A percentile compares a stretch with the other conserved stretches of the same genome.
Evolutionary conservation across 2,329 filamentous ascomycete species (phyloP).

Genomic region (Conoideocrella luteorostrata): DNA sequence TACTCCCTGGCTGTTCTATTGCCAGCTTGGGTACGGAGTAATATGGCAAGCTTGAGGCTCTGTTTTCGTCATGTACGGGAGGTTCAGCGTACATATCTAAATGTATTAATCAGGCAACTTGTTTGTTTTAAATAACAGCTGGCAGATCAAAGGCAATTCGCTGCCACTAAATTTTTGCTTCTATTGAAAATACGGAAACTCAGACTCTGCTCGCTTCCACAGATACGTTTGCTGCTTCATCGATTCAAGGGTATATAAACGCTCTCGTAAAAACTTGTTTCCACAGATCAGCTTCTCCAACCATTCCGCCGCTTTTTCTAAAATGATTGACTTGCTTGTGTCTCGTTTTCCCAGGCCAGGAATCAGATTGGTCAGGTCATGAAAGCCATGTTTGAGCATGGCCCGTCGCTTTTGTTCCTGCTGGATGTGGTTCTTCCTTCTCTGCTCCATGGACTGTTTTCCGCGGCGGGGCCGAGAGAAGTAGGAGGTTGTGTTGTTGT

Average conservation of each 20-base stretch:
- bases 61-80: too few species aligned
- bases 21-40: too few species aligned
- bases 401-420: slow-evolving; percentile 3
- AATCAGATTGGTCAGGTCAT: background rate
- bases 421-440: slow-evolving; percentile 3
- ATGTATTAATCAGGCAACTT: too few species aligned
- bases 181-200: too few species aligned
- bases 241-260: background rate
- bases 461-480: slow-evolving; percentile 1
- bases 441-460: slow-evolving; percentile 1
- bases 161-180: too few species aligned
- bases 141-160: too few species aligned
- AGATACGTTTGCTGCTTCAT: background rate
- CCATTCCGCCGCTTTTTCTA: slow-evolving; percentile 4
- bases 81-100: too few species aligned
- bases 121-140: too few species aligned
- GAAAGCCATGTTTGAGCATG: slow-evolving; percentile 1
- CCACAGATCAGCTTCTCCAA: background rate
- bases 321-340: slow-evolving; percentile 1
- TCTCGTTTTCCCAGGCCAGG: background rate
- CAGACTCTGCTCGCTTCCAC: too few species aligned
- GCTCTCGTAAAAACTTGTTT: slow-evolving; percentile 1
- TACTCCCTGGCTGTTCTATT: too few species aligned
- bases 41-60: too few species aligned
- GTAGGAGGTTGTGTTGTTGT: background rate